Evolutionary conservation across 768 basidiomycete genomes (phyloP).

Genomic region (Pleurotus eryngii): DNA sequence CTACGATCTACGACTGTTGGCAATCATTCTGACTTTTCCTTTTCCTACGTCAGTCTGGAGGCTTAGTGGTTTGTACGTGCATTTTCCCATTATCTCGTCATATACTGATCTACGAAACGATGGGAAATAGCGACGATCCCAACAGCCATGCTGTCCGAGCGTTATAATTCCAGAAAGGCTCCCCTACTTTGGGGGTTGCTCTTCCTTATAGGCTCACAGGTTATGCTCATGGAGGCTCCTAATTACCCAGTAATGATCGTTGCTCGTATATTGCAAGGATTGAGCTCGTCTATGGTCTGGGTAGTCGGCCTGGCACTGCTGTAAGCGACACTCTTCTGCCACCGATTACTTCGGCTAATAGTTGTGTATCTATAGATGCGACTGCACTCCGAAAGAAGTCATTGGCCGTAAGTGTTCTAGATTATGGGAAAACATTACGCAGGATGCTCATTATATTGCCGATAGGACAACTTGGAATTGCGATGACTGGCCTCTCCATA

Average conservation of each 20-base stretch:
- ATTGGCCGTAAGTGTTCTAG: constrained; percentile 43
- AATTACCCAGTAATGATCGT: constrained; percentile 54
- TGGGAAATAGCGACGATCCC: constrained; percentile 47
- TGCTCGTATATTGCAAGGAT: constrained; percentile 57
- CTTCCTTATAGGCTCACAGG: constrained; percentile 48
- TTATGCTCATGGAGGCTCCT: constrained; percentile 62
- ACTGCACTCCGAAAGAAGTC: constrained; percentile 45
- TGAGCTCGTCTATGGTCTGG: constrained; percentile 62
- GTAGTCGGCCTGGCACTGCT: constrained; percentile 58
- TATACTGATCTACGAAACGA: background rate
- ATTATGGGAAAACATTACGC: background rate
- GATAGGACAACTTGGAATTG: constrained; percentile 56
- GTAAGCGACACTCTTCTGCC: constrained; percentile 25
- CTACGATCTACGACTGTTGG: background rate
- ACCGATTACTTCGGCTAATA: background rate
- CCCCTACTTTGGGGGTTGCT: constrained; percentile 52
- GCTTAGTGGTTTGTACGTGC: constrained; percentile 47
- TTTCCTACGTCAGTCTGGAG: constrained; percentile 39
- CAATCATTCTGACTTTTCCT: too few relatives aligned
- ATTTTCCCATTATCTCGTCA: background rate
- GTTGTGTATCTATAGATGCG: constrained; percentile 40
- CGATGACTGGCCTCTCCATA: constrained; percentile 54
- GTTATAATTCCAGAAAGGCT: constrained; percentile 37
- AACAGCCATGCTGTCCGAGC: constrained; percentile 54
- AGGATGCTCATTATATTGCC: background rate